Conservation (phyloP, 208 protist genomes). For the Wallacemonas collosoma region DNA sequence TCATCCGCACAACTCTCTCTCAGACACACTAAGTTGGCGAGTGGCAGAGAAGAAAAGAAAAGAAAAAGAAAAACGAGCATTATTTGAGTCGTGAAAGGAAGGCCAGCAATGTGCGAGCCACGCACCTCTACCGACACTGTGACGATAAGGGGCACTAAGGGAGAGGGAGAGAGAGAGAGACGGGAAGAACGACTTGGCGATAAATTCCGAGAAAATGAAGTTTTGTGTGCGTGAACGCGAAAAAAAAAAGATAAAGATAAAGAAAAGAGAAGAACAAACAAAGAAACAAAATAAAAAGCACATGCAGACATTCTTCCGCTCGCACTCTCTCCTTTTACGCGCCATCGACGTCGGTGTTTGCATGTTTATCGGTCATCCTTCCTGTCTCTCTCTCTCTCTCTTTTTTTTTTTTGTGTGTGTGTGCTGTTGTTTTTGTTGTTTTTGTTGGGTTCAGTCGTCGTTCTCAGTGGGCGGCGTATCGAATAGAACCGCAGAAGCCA, state of each 20-base stretch:
- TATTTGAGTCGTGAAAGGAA: not conserved
- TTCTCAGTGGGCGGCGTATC: conserved; percentile 4
- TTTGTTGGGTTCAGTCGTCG: too few relatives aligned
- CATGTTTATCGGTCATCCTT: not conserved
- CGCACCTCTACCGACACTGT: too few relatives aligned
- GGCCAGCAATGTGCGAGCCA: too few relatives aligned
- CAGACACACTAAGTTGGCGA: not conserved
- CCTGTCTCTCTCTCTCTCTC: not conserved
- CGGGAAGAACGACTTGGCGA: not conserved
- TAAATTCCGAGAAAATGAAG: not conserved
- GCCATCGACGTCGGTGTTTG: too few relatives aligned
- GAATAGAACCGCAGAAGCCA: conserved; percentile 2
- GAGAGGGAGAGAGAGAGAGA: not conserved
- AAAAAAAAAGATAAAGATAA: not conserved
- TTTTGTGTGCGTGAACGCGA: too few relatives aligned
- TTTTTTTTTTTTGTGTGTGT: conserved; percentile 5
- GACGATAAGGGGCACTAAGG: not conserved
- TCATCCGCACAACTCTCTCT: too few relatives aligned
- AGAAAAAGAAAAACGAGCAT: not conserved
- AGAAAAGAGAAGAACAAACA: not conserved
- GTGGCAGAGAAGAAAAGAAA: not conserved
- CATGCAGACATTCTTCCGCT: too few relatives aligned
- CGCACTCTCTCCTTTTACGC: too few relatives aligned
- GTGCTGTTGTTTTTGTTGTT: not conserved
- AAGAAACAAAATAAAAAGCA: not conserved